Base-by-base conservation (phyloP, 73 alveolate species). In the Stentor roeselii region DNA sequence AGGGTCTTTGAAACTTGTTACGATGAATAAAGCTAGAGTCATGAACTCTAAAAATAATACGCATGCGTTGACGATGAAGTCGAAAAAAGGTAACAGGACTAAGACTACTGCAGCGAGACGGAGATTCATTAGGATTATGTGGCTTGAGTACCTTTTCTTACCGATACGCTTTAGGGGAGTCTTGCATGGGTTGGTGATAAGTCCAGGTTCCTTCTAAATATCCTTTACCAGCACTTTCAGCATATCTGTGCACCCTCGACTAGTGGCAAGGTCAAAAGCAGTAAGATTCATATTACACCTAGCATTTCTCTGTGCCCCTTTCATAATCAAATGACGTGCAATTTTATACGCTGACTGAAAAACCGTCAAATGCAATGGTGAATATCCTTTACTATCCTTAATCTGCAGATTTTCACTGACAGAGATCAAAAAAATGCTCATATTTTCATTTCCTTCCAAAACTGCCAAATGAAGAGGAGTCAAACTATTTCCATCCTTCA, bases 301-400 rank as follows among this genome's bases (percentile, higher is more conserved):
- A 34, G n/a, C 60, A 0, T 74, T 21, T 76, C 42, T 75, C 32
- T 58, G 34, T 36, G 78, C 78, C 30, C 89, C 89, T 83, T 75
- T 75, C 61, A 35, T 1, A 37, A 83, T 31, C 75, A 83, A 75
- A n/a, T 60, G 37, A 21, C 39, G 0, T 30, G 60, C 60, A 75
- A 83, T 75, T 75, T 42, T 39, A 36, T 34, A 36, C 3, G 60
- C 3, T 21, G 67, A 50, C 30, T 50, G 6, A 11, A 50, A 50
- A 21, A 50, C 67, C 21, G 67, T 50, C 21, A 11, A 21, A 50
- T 50, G 67, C 21, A 50, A 50, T 50, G 67, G 67, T 50, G 67
- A 11, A 50, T 50, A 50, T 11, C 67, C 67, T 50, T 50, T 50
- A 50, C 21, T 50, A 21, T 50, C 67, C 21, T 11, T 21, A 6